Evolutionary conservation across 192 early-diverging fungal species (phyloP).

Genomic region (Coemansia sp.): DNA sequence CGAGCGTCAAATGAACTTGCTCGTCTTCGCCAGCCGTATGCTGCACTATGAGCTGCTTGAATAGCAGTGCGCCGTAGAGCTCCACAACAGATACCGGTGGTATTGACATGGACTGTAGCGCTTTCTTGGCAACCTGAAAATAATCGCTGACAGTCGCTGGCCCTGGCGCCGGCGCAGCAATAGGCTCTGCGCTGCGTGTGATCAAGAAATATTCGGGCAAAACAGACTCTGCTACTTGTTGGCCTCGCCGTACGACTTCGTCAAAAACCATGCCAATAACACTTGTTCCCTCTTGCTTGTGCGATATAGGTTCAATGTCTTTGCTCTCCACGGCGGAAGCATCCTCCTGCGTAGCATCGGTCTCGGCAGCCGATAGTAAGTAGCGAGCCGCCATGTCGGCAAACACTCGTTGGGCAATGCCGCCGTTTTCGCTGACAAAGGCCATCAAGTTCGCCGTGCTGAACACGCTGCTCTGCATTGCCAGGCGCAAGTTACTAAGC

Average conservation of each 20-base stretch:
- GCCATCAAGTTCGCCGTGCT: constrained; percentile 36
- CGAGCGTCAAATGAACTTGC: constrained; percentile 20
- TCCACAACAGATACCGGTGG: constrained; percentile 54
- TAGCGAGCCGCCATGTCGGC: constrained; percentile 49
- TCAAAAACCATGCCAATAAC: neutral
- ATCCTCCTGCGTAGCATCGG: constrained; percentile 1
- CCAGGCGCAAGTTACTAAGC: constrained; percentile 57
- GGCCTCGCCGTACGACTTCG: constrained; percentile 8
- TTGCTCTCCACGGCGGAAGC: neutral
- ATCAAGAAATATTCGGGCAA: constrained; percentile 20
- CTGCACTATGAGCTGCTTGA: constrained; percentile 48
- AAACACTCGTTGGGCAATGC: constrained; percentile 47
- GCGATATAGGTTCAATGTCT: neutral
- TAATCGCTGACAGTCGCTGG: constrained; percentile 33
- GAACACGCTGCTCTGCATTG: constrained; percentile 66
- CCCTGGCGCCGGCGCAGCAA: neutral
- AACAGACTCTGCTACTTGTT: neutral
- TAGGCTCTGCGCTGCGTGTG: neutral
- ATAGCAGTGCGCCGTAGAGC: constrained; percentile 55
- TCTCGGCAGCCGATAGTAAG: constrained; percentile 17
- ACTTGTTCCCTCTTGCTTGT: neutral
- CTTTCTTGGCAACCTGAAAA: constrained; percentile 16
- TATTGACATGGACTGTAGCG: constrained; percentile 24
- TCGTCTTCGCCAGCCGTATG: constrained; percentile 7
- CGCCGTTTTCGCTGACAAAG: constrained; percentile 37